Evolutionary conservation across 225 moss, liverwort and hornwort species (phyloP).

Genomic region (Thuidium tamariscinum): DNA sequence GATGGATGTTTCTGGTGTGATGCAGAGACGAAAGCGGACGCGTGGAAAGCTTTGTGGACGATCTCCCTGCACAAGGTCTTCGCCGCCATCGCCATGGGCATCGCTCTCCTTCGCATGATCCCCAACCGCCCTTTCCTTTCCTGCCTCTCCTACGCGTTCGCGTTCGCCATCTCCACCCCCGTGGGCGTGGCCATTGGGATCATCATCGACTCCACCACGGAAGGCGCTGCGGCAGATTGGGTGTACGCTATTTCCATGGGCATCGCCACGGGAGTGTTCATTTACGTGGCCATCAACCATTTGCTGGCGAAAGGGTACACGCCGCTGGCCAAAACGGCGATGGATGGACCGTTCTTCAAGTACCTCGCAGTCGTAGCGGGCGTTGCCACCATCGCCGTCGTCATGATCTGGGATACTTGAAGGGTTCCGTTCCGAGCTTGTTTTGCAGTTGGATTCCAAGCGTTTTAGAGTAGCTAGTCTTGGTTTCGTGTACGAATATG

Average conservation of each 20-base stretch:
- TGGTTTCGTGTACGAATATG: neutral
- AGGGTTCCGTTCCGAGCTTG: neutral
- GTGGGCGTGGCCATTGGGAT: constrained; percentile 84
- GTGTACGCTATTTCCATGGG: constrained; percentile 81
- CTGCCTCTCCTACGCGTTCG: constrained; percentile 49
- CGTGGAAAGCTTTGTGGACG: constrained; percentile 79
- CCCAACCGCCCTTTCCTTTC: constrained; percentile 66
- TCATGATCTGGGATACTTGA: constrained; percentile 63
- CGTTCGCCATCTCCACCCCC: constrained; percentile 83
- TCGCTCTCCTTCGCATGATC: constrained; percentile 79
- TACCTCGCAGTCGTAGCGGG: constrained; percentile 41
- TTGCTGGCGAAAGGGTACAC: constrained; percentile 61
- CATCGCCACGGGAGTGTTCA: constrained; percentile 71
- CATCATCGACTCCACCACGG: constrained; percentile 56
- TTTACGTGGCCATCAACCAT: constrained; percentile 88
- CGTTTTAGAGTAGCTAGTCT: neutral
- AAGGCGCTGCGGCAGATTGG: constrained; percentile 68
- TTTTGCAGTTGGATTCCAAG: neutral
- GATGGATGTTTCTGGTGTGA: neutral
- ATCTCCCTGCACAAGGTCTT: constrained; percentile 83
- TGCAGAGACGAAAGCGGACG: constrained; percentile 33
- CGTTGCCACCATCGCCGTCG: constrained; percentile 33
- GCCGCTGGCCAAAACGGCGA: neutral
- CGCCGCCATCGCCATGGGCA: constrained; percentile 86
- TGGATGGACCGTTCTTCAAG: constrained; percentile 31